Percentiles rank a stretch among this genome's conserved stretches.
Conservation (phyloP, 345 rosid species). For the Abelmoschus esculentus region DNA sequence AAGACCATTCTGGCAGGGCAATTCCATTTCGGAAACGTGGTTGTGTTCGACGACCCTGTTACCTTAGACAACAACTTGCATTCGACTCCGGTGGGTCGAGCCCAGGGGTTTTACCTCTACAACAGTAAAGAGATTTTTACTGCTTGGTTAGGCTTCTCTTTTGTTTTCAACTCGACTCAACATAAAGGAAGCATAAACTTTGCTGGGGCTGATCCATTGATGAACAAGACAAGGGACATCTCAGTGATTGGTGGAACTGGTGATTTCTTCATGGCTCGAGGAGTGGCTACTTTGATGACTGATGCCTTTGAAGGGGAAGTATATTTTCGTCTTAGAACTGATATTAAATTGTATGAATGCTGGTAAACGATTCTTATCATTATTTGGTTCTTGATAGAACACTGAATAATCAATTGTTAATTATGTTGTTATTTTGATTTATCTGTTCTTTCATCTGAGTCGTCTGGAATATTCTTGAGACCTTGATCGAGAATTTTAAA, state of each 20-base stretch:
- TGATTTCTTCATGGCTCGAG: constrained; percentile 79
- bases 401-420: neutral
- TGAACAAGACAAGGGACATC: constrained; percentile 62
- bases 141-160: constrained; percentile 56
- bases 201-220: constrained; percentile 60
- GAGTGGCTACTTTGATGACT: constrained; percentile 55
- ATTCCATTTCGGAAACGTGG: constrained; percentile 34
- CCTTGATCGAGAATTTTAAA: too few relatives aligned
- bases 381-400: neutral
- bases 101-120: constrained; percentile 64
- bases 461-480: too few relatives aligned
- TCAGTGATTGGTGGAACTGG: constrained; percentile 80
- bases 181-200: constrained; percentile 56
- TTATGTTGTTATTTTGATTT: neutral
- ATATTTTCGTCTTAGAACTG: constrained; percentile 37
- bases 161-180: constrained; percentile 55
- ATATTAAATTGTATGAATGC: constrained; percentile 45
- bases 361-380: neutral
- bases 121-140: constrained; percentile 36
- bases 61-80: constrained; percentile 39
- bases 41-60: constrained; percentile 56
- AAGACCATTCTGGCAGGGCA: constrained; percentile 14
- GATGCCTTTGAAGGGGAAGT: constrained; percentile 58
- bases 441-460: neutral
- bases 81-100: constrained; percentile 40